Percentiles rank a stretch among this genome's conserved stretches.
phyloP scores from a whole-genome alignment of 2,329 filamentous ascomycete species.

The Magnaporthiopsis rhizophila region DNA sequence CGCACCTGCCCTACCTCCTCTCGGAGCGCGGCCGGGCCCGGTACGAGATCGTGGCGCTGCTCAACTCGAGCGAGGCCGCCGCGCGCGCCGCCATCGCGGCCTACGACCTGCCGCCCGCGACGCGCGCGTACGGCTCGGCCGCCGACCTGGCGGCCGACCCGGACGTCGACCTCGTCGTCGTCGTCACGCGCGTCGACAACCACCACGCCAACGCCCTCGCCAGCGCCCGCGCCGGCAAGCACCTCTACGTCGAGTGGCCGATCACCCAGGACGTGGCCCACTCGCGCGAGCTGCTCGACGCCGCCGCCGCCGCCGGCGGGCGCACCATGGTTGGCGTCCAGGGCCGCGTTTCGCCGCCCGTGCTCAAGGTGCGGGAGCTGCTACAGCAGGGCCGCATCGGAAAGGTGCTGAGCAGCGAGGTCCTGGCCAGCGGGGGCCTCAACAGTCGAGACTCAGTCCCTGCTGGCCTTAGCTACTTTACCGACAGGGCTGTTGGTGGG shows the following conservation, averaged over 20 bases:
- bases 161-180: constrained; percentile 45
- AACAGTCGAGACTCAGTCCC: constrained; percentile 24
- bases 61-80: constrained; percentile 41
- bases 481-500: constrained; percentile 37
- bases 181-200: constrained; percentile 32
- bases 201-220: constrained; percentile 39
- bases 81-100: constrained; percentile 33
- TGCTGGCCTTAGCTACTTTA: constrained; percentile 36
- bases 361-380: constrained; percentile 35
- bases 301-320: constrained; percentile 24
- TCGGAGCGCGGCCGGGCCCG: constrained; percentile 32
- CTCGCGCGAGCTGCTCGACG: constrained; percentile 32
- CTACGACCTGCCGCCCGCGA: constrained; percentile 27
- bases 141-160: constrained; percentile 38
- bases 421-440: constrained; percentile 29
- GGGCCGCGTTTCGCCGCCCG: constrained; percentile 35
- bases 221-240: constrained; percentile 42
- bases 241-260: constrained; percentile 51
- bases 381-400: constrained; percentile 39
- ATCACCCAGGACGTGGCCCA: constrained; percentile 35
- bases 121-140: constrained; percentile 41
- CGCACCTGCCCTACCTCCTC: constrained; percentile 52
- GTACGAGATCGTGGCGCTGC: constrained; percentile 42
- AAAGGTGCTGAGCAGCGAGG: constrained; percentile 42
- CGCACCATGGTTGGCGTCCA: constrained; percentile 43